Percentiles rank a stretch among this genome's conserved stretches.
These are phyloP conservation scores for Serendipita vermifera DNA, from an alignment of 768 basidiomycete species.

Conservation along the genomic window DNA sequence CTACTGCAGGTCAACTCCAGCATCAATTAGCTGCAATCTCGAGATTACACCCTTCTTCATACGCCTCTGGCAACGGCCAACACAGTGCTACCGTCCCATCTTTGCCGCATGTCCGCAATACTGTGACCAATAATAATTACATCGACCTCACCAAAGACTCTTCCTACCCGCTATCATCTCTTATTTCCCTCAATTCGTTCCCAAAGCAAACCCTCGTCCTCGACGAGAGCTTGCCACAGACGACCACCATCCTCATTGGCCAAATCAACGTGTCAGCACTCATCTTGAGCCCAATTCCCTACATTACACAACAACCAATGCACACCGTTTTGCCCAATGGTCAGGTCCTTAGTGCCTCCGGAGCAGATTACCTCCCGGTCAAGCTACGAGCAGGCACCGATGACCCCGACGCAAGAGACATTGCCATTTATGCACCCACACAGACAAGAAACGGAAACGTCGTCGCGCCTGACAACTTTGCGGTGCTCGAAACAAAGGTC, in stretches of 20 bases:
- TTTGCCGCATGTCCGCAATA: neutral
- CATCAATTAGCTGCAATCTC: neutral
- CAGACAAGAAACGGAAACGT: constrained; percentile 42
- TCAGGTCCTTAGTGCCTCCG: constrained; percentile 22
- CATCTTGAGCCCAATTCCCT: constrained; percentile 68
- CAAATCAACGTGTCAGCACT: constrained; percentile 72
- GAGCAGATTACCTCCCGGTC: constrained; percentile 55
- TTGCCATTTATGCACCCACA: constrained; percentile 59
- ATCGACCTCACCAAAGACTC: neutral
- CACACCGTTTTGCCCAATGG: constrained; percentile 10
- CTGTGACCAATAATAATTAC: neutral
- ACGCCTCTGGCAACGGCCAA: neutral
- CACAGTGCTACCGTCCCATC: neutral
- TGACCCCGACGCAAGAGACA: constrained; percentile 35
- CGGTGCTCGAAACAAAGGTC: constrained; percentile 75
- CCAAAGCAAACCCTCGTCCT: neutral
- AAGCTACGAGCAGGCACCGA: constrained; percentile 46
- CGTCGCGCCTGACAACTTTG: constrained; percentile 48
- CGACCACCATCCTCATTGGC: constrained; percentile 81
- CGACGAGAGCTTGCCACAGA: constrained; percentile 32
- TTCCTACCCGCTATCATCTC: neutral
- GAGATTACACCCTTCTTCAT: neutral
- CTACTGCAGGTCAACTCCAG: constrained; percentile 1
- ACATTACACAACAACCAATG: constrained; percentile 38
- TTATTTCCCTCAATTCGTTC: neutral